Conservation (phyloP, 345 rosid species). For the Euphorbia lathyris region DNA sequence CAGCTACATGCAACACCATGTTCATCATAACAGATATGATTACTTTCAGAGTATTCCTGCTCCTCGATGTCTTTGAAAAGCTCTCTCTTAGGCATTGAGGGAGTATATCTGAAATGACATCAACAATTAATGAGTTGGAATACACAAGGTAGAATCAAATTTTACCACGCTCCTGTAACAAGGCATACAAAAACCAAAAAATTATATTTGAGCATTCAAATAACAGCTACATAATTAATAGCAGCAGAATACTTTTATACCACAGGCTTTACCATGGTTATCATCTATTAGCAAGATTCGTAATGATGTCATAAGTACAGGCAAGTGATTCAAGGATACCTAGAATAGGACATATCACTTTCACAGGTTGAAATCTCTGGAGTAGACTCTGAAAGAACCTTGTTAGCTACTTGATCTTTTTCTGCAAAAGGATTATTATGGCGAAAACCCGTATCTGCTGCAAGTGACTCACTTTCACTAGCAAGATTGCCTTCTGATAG, state of each 20-base stretch:
- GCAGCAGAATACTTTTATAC: neutral
- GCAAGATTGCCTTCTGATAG: conserved; percentile 77
- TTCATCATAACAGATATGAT: conserved; percentile 44
- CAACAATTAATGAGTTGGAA: conserved; percentile 17
- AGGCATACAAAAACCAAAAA: too few relatives aligned
- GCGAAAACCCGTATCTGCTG: conserved; percentile 29
- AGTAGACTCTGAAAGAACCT: conserved; percentile 58
- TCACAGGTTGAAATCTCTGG: conserved; percentile 55
- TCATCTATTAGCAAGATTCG: too few relatives aligned
- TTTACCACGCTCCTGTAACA: too few relatives aligned
- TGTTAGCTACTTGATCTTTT: conserved; percentile 30
- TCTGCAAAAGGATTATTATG: conserved; percentile 34
- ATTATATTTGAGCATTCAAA: too few relatives aligned
- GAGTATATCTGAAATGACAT: conserved; percentile 40
- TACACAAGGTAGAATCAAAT: neutral
- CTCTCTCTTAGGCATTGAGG: conserved; percentile 31
- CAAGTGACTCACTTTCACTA: conserved; percentile 40
- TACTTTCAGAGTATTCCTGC: conserved; percentile 40
- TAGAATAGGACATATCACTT: conserved; percentile 40
- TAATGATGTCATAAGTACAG: neutral
- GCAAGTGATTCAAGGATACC: conserved; percentile 37
- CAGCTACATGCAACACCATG: conserved; percentile 57
- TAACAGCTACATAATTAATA: too few relatives aligned
- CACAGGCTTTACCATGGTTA: neutral
- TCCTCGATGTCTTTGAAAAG: conserved; percentile 36